phyloP scores from a whole-genome alignment of 2,329 filamentous ascomycete genomes.

The Bipolaris sorokiniana region DNA sequence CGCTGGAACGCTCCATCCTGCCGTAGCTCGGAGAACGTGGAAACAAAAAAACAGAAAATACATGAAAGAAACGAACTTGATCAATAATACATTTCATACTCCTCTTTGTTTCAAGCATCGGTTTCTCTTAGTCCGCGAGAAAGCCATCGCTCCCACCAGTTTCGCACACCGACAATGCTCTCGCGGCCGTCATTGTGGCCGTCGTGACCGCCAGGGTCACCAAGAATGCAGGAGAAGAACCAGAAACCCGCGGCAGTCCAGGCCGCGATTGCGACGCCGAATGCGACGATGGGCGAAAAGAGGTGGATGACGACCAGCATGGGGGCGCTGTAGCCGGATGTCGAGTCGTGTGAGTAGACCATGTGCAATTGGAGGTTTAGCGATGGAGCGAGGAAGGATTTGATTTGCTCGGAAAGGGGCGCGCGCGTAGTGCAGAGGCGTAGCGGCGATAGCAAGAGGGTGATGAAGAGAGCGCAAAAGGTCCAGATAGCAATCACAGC shows the following conservation, averaged over 20 bases:
- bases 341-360: conserved; percentile 52
- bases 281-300: conserved; percentile 62
- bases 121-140: conserved; percentile 43
- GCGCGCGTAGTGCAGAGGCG: conserved; percentile 59
- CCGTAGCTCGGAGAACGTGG: conserved; percentile 10
- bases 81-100: background rate
- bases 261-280: conserved; percentile 62
- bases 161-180: conserved; percentile 63
- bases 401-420: conserved; percentile 58
- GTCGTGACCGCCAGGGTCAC: conserved; percentile 66
- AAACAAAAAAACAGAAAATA: background rate
- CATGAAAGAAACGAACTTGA: conserved; percentile 3
- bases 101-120: conserved; percentile 3
- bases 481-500: conserved; percentile 62
- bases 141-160: conserved; percentile 68
- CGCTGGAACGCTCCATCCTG: conserved; percentile 25
- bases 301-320: conserved; percentile 61
- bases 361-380: conserved; percentile 59
- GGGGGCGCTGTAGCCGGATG: conserved; percentile 48
- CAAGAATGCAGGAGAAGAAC: conserved; percentile 66
- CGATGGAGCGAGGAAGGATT: conserved; percentile 59
- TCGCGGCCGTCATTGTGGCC: conserved; percentile 66
- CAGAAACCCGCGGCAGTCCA: conserved; percentile 68
- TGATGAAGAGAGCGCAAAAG: conserved; percentile 54
- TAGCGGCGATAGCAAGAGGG: conserved; percentile 58